A percentile compares a stretch with the other conserved stretches of the same genome.
Conservation (phyloP, 2,329 filamentous ascomycete species). For the Penicillium corylophilum region DNA sequence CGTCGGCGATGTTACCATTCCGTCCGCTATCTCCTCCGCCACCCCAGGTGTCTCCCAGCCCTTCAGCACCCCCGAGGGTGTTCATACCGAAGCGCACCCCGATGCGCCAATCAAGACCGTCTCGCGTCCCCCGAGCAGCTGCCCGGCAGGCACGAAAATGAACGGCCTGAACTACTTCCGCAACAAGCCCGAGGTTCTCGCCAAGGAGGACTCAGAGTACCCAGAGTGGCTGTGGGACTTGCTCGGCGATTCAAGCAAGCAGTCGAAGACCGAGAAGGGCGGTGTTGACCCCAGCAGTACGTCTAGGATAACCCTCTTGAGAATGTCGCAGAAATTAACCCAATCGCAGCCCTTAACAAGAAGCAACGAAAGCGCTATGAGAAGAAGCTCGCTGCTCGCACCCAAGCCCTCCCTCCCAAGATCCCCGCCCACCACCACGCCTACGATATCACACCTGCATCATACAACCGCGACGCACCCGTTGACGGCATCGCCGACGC, state of each 20-base stretch:
- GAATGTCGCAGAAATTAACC: not conserved
- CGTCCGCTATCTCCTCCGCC: conserved; percentile 40
- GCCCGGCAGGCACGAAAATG: conserved; percentile 41
- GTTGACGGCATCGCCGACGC: conserved; percentile 34
- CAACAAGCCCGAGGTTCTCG: conserved; percentile 46
- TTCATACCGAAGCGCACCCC: conserved; percentile 28
- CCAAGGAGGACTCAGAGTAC: conserved; percentile 49
- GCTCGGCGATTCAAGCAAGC: conserved; percentile 38
- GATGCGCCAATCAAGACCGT: conserved; percentile 28
- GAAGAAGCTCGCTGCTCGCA: conserved; percentile 47
- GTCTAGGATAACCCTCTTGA: conserved; percentile 10
- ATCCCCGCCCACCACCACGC: conserved; percentile 49
- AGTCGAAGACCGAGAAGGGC: conserved; percentile 31
- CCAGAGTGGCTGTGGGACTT: conserved; percentile 50
- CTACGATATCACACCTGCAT: conserved; percentile 44
- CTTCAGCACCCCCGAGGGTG: conserved; percentile 38
- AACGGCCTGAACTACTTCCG: conserved; percentile 49
- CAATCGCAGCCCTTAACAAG: conserved; percentile 44
- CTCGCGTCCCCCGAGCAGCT: conserved; percentile 38
- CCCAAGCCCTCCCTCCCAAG: conserved; percentile 37
- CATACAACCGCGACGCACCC: conserved; percentile 30
- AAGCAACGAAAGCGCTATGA: conserved; percentile 48
- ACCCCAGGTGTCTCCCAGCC: conserved; percentile 43
- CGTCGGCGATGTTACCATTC: conserved; percentile 32
- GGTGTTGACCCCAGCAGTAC: conserved; percentile 44